A percentile compares a stretch with the other conserved stretches of the same genome.
Evolutionary conservation across 2,329 filamentous ascomycete genomes (phyloP).

Genomic region (Talaromyces sp.): DNA sequence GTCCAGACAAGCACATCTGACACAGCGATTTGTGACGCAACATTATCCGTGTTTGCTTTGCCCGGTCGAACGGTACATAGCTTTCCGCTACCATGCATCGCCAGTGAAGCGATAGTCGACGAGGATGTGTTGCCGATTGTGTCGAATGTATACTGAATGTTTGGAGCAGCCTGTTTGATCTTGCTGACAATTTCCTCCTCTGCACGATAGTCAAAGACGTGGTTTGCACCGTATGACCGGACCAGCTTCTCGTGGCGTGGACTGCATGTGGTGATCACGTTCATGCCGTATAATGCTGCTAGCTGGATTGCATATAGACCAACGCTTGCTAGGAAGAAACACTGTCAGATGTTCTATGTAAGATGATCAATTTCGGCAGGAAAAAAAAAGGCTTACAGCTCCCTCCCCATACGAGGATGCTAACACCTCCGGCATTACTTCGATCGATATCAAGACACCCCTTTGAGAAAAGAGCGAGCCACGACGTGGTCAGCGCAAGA

Average conservation of each 20-base stretch:
- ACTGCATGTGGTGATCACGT: conserved; percentile 33
- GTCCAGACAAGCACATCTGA: conserved; percentile 21
- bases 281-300: conserved; percentile 25
- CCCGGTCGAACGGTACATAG: conserved; percentile 3
- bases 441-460: conserved; percentile 31
- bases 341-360: background rate
- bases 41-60: background rate
- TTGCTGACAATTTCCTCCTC: conserved; percentile 30
- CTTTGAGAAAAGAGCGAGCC: conserved; percentile 28
- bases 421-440: conserved; percentile 3
- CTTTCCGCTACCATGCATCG: background rate
- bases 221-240: conserved; percentile 26
- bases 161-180: conserved; percentile 28
- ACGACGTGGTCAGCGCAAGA: conserved; percentile 23
- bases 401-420: conserved; percentile 43
- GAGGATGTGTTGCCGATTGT: background rate
- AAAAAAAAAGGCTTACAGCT: conserved; percentile 22
- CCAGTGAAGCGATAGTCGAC: background rate
- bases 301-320: conserved; percentile 36
- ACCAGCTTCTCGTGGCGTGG: conserved; percentile 27
- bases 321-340: conserved; percentile 32
- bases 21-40: background rate
- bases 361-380: conserved; percentile 25
- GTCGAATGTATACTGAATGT: conserved; percentile 27
- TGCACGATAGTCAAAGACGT: conserved; percentile 37